Evolutionary conservation across 371 early-diverging fungal species (phyloP), one percentile per base, ranked within the genome.

Genomic region (Mortierella polycephala): DNA sequence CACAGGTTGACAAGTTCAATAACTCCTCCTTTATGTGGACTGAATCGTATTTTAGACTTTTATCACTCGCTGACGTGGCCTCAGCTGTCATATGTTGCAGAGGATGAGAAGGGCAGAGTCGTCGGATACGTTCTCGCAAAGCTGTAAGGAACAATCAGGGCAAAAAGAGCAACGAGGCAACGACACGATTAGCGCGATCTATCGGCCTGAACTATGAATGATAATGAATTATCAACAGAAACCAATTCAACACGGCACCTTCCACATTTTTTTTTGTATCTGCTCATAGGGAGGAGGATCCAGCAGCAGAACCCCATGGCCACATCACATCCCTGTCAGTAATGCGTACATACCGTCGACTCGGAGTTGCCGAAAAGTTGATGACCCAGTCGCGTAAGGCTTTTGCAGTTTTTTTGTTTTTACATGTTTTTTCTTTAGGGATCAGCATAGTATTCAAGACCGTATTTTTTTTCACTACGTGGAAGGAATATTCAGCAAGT

Each of bases 41-140:
- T 57, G 23, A 51, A 49, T 52, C 23, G 12, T 52, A 11, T 14
- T 21, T 1, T 60, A 91, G 92, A 97, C 83, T 86, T 96, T 58
- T 99, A 99, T 83, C 99, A 99, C 68, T 88, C 93, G 10, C 83
- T 95, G 44, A 92, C 96, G 39, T 99, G 99, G 99, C 99, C 99
- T 20, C 96, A 97, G 75, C 90, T 98, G 7, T 96, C 96, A 21
- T 96, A 90, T 62, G 97, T 99, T 16, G 99, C 99, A 18, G 96
- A 95, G 81, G 95, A 96, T 80, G 90, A 90, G 66, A 90, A 94
- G 67, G 96, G 96, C 23, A 89, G 92, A 59, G 91, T 99, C 60
- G 95, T 98, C 47, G 99, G 99, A 21, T 99, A 99, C 77, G 98
- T 98, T 16, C 87, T 99, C 51, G 96, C 96, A 5, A 99, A 99